phyloP scores from a whole-genome alignment of 2,329 filamentous ascomycete species.

The Laburnicola sp. region DNA sequence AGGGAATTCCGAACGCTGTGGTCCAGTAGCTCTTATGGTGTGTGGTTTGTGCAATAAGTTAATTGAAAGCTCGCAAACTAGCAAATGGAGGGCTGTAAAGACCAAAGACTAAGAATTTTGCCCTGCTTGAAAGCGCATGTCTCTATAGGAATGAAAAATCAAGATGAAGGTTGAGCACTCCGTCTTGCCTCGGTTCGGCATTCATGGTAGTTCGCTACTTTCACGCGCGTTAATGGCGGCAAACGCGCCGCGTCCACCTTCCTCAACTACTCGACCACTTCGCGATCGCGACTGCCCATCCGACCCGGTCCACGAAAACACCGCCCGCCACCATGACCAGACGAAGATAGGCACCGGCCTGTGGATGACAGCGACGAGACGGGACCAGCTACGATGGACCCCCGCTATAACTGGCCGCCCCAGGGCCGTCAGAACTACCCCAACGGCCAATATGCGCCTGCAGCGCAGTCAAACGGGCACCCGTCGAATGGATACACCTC shows the following conservation, averaged over 20 bases:
- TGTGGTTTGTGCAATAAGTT: no score
- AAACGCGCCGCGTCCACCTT: constrained; percentile 4
- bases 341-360: constrained; percentile 14
- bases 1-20: no score
- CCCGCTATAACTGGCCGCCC: constrained; percentile 40
- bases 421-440: constrained; percentile 29
- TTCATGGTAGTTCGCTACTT: constrained; percentile 1
- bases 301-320: background rate
- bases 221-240: constrained; percentile 12
- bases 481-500: constrained; percentile 30
- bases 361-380: constrained; percentile 17
- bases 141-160: constrained; percentile 1
- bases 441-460: constrained; percentile 35
- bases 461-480: constrained; percentile 33
- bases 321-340: constrained; percentile 11
- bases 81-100: no score
- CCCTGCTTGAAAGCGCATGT: no score
- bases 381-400: constrained; percentile 30
- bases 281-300: no score
- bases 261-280: constrained; percentile 2
- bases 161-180: background rate
- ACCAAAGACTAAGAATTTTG: no score
- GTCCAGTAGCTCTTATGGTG: no score
- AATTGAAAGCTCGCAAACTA: no score
- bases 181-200: constrained; percentile 7